Base-by-base conservation (phyloP, 2,329 filamentous ascomycete species). In the Celoporthe dispersa region DNA sequence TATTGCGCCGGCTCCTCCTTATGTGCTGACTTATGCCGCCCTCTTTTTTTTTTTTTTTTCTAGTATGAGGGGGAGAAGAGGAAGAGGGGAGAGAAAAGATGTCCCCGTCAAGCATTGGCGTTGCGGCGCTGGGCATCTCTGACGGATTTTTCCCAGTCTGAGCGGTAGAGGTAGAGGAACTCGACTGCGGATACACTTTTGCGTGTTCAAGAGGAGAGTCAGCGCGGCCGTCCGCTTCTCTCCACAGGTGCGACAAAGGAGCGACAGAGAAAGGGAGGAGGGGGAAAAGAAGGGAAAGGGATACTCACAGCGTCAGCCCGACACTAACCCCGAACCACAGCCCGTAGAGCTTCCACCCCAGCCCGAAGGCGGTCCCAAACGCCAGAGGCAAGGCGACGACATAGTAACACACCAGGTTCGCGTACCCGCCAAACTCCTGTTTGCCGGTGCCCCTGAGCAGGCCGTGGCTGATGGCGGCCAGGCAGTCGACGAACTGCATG, bases 321-420 rank as follows among this genome's bases (percentile, higher is more conserved):
- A 97, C 79, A 0, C 90, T 91, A 8, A 94, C 88, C 28, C 93
- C 92, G 16, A 85, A 83, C 95, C 95, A 98, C 25, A 98, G 83
- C 0, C 95, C 95, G 68, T 88, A 85, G 51, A 98, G 82, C 62
- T 89, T 88, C 94, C 92, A 97, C 28, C 85, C 85, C 3, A 94
- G 81, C 0, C 89, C 91, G 78, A 98, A 97, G 0, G 90, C 92
- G 0, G 92, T 88, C 5, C 87, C 88, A 74, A 98, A 91, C 53
- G 91, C 93, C 44, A 97, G 88, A 0, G 96, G 95, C 80, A 98
- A 85, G 0, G 93, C 95, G 35, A 98, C 86, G 25, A 88, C 83
- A 80, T 98, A 99, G 82, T 98, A 98, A 31, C 91, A 91, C 64
- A 94, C 88, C 2, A 98, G 81, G 76, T 96, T 97, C 9, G 94